Evolutionary conservation across 371 early-diverging fungal genomes (phyloP).

Genomic region (Mucor velutinosus): DNA sequence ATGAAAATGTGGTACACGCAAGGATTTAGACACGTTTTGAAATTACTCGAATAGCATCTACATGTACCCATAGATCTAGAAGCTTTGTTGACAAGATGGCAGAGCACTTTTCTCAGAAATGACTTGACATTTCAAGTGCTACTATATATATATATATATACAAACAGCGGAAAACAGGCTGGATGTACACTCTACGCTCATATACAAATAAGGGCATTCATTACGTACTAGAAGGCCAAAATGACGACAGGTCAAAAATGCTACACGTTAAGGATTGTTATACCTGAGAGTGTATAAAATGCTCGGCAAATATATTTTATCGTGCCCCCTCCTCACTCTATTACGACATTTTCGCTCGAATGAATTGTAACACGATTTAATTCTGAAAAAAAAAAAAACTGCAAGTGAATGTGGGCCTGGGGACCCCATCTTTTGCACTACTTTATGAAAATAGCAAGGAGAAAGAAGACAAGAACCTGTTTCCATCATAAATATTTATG

Average conservation of each 20-base stretch:
- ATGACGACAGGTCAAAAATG: not conserved
- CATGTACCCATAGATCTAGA: no score
- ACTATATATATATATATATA: no score
- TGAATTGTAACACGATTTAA: not conserved
- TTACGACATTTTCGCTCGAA: not conserved
- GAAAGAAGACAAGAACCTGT: not conserved
- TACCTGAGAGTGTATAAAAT: not conserved
- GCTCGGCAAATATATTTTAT: not conserved
- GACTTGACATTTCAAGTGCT: no score
- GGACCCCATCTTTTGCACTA: not conserved
- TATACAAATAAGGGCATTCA: not conserved
- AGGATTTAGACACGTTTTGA: not conserved
- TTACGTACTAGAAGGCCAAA: not conserved
- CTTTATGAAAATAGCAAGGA: not conserved
- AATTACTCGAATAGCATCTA: not conserved
- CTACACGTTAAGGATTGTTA: not conserved
- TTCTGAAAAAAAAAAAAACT: no score
- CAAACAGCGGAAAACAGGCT: no score
- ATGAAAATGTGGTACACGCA: not conserved
- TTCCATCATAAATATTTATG: not conserved
- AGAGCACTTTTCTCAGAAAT: not conserved
- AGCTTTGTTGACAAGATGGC: not conserved
- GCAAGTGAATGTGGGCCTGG: not conserved
- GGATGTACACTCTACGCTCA: not conserved
- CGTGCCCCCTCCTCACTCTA: not conserved